Percentiles rank a stretch among this genome's conserved stretches.
Evolutionary conservation across 208 protist species (phyloP).

Genomic region (Acanthamoeba sp.): DNA sequence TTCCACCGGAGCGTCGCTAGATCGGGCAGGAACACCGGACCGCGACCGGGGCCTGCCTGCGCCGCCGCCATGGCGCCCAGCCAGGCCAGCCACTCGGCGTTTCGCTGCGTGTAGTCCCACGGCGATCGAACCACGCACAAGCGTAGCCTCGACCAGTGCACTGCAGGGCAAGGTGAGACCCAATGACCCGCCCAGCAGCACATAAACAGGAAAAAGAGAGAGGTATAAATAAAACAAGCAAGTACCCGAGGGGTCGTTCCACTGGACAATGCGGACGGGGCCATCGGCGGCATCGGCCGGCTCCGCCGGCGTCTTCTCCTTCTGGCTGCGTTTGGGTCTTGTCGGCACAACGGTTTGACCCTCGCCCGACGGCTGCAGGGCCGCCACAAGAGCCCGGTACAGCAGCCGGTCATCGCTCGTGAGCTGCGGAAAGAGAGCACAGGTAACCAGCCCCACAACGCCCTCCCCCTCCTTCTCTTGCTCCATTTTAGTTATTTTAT

Average conservation of each 20-base stretch:
- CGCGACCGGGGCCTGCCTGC: background rate
- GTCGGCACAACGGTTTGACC: background rate
- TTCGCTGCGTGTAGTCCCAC: conserved; percentile 47
- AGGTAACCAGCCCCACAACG: conserved; percentile 45
- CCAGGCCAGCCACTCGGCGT: conserved; percentile 27
- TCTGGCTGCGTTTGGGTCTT: background rate
- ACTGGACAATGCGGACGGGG: conserved; percentile 23
- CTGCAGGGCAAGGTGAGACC: background rate
- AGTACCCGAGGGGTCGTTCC: conserved; percentile 18
- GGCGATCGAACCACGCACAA: conserved; percentile 47
- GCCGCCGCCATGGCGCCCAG: background rate
- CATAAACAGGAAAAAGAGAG: background rate
- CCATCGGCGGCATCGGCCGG: background rate
- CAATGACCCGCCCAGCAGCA: background rate
- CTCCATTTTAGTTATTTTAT: background rate
- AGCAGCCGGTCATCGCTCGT: conserved; percentile 23
- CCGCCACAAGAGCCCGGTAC: background rate
- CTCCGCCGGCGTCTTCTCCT: background rate
- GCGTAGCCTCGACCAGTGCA: background rate
- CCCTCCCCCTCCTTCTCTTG: background rate
- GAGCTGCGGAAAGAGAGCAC: conserved; percentile 14
- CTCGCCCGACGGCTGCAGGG: background rate
- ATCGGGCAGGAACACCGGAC: background rate
- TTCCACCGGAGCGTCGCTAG: conserved; percentile 19
- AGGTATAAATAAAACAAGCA: background rate